These are phyloP conservation scores for Colletotrichum scovillei DNA, from an alignment of 2,329 filamentous ascomycete genomes.

Conservation along the genomic window DNA sequence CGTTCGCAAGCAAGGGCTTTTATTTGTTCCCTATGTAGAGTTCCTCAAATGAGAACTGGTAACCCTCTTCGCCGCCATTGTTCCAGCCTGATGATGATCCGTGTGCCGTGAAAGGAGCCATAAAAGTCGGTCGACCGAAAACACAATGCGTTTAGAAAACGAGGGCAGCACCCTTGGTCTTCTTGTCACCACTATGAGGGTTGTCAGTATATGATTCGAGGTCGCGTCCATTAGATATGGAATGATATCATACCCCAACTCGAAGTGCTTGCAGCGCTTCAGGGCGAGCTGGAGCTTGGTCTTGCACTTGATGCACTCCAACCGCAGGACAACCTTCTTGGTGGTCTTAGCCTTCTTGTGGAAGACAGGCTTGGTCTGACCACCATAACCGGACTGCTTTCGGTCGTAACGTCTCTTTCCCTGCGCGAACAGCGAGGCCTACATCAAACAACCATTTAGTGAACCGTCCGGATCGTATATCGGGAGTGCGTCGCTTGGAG, in stretches of 20 bases:
- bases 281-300: slow-evolving; percentile 96
- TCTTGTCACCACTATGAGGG: slow-evolving; percentile 94
- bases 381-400: slow-evolving; percentile 99
- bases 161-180: slow-evolving; percentile 99
- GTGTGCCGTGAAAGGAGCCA: slow-evolving; percentile 40
- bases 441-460: slow-evolving; percentile 27
- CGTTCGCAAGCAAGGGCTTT: slow-evolving; percentile 40
- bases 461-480: not conserved
- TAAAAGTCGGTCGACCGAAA: slow-evolving; percentile 39
- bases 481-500: not conserved
- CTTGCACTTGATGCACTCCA: slow-evolving; percentile 99
- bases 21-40: slow-evolving; percentile 58
- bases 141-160: slow-evolving; percentile 87
- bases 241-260: slow-evolving; percentile 82
- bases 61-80: slow-evolving; percentile 61
- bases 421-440: slow-evolving; percentile 95
- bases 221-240: slow-evolving; percentile 4
- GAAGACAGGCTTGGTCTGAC: slow-evolving; percentile 99
- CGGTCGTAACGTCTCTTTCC: slow-evolving; percentile 99
- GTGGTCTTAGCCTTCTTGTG: slow-evolving; percentile 99
- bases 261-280: slow-evolving; percentile 99
- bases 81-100: slow-evolving; percentile 48
- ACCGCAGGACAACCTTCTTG: slow-evolving; percentile 99
- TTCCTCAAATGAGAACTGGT: slow-evolving; percentile 56
- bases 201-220: slow-evolving; percentile 6